Evolutionary conservation across 1,284 basidiomycete genomes (phyloP), one percentile per base, ranked within the genome.

Genomic region (Pseudozyma thailandica): DNA sequence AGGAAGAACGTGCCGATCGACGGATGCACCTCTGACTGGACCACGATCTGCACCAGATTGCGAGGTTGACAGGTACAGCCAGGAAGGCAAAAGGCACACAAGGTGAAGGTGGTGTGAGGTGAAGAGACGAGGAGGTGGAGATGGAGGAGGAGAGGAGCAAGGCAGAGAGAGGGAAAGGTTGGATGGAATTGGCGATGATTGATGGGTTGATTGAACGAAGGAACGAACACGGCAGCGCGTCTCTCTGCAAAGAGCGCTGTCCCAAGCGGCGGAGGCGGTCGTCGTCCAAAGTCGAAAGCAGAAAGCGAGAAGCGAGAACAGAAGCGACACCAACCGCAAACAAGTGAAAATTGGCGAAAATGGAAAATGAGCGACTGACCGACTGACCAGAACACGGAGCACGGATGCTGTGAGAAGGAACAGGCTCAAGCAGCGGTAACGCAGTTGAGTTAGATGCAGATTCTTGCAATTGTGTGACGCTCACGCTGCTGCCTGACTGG

Each of bases 1-100:
- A 33, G 37, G 27, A 21, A 25, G 26, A 45, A 28, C 20, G 38
- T 51, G 50, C 35, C n/a, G 33, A 15, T 45, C 31, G 42, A 39
- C 50, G 31, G 33, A 45, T 27, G 42, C 50, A 44, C 50, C 21
- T 35, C 50, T 45, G 16, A n/a, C n/a, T n/a, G n/a, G n/a, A 33
- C 31, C 50, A 41, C 42, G 33, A 52, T 52, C 33, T 35, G 33
- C 50, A 43, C 10, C 27, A 50, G 39, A 39, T 13, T 13, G 25
- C 20, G 27, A 52, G 25, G 42, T 18, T 43, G 43, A 46, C 27
- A 35, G 8, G 13, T 18, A 21, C 21, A 15, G 37, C 5, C n/a
- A 25, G 44, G 26, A 47, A 18, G 33, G 44, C 52, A 41, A 25
- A 28, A 26, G 5, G 49, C 9, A 16, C 39, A 26, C 25, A 23